Percentiles rank a stretch among this genome's conserved stretches.
These are phyloP conservation scores for Prunus davidiana DNA, from an alignment of 306 rosid species.

Conservation along the genomic window DNA sequence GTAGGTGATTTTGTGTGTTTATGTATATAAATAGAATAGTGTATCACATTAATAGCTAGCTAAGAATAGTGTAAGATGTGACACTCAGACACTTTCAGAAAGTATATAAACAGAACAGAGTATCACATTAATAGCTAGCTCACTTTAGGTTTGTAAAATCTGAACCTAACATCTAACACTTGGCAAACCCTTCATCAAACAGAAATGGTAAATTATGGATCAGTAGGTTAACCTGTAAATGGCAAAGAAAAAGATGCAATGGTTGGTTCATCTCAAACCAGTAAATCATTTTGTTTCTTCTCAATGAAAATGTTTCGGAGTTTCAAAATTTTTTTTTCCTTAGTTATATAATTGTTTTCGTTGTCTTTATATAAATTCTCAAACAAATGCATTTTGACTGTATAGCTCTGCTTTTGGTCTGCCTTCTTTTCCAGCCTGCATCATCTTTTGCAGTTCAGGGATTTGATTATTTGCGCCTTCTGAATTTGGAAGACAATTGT, in stretches of 20 bases:
- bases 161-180: background rate
- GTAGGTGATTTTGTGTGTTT: background rate
- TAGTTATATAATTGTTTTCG: background rate
- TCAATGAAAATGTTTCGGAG: background rate
- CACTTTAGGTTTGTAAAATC: background rate
- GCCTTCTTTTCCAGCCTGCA: conserved; percentile 51
- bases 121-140: too few species aligned
- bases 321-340: conserved; percentile 3
- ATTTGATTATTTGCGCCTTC: conserved; percentile 68
- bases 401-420: conserved; percentile 14
- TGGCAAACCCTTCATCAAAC: background rate
- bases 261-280: background rate
- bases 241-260: background rate
- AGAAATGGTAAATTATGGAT: background rate
- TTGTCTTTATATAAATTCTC: conserved; percentile 1
- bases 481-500: conserved; percentile 87
- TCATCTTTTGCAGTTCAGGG: conserved; percentile 73
- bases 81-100: background rate
- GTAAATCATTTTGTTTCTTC: background rate
- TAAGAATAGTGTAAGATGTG: background rate
- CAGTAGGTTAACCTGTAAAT: background rate
- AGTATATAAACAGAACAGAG: background rate
- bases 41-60: background rate
- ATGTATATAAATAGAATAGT: background rate
- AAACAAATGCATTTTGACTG: conserved; percentile 20